Conservation (phyloP, 768 basidiomycete species). For the Phaeolepiota aurea region DNA sequence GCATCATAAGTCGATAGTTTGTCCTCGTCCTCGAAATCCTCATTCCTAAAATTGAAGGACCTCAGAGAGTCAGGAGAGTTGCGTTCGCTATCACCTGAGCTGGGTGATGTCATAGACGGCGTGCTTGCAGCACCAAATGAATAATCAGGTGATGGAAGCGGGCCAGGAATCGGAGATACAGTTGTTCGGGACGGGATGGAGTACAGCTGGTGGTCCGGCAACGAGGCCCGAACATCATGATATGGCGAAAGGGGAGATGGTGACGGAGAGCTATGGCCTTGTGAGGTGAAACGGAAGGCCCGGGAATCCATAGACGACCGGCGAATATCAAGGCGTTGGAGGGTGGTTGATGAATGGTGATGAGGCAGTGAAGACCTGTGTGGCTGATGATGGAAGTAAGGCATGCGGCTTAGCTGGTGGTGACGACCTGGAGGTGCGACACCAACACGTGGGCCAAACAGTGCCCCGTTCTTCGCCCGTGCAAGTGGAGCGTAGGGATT, state of each 20-base stretch:
- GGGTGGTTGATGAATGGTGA: slow-evolving; percentile 20
- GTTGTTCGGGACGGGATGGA: slow-evolving; percentile 38
- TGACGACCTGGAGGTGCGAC: slow-evolving; percentile 23
- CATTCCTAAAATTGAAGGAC: slow-evolving; percentile 37
- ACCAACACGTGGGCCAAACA: slow-evolving; percentile 28
- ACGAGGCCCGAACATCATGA: slow-evolving; percentile 32
- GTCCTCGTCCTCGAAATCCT: slow-evolving; percentile 49
- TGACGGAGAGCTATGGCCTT: slow-evolving; percentile 27
- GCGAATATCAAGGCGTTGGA: slow-evolving; percentile 28
- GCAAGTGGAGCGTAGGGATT: slow-evolving; percentile 44
- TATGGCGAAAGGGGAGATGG: slow-evolving; percentile 35
- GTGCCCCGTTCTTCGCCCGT: slow-evolving; percentile 41
- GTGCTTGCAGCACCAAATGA: slow-evolving; percentile 55
- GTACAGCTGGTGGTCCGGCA: slow-evolving; percentile 44
- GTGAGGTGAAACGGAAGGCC: slow-evolving; percentile 23
- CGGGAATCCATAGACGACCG: slow-evolving; percentile 34
- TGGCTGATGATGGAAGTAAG: slow-evolving; percentile 20
- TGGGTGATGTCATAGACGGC: slow-evolving; percentile 39
- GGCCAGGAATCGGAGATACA: slow-evolving; percentile 40
- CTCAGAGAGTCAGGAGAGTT: slow-evolving; percentile 45
- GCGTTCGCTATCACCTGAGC: slow-evolving; percentile 41
- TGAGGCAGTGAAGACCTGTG: slow-evolving; percentile 12
- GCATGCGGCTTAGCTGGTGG: slow-evolving; percentile 18
- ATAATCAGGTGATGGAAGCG: slow-evolving; percentile 53
- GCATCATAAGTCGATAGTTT: slow-evolving; percentile 37